Evolutionary conservation across 306 rosid species (phyloP).

Genomic region (Cyclanthera cordifolia): DNA sequence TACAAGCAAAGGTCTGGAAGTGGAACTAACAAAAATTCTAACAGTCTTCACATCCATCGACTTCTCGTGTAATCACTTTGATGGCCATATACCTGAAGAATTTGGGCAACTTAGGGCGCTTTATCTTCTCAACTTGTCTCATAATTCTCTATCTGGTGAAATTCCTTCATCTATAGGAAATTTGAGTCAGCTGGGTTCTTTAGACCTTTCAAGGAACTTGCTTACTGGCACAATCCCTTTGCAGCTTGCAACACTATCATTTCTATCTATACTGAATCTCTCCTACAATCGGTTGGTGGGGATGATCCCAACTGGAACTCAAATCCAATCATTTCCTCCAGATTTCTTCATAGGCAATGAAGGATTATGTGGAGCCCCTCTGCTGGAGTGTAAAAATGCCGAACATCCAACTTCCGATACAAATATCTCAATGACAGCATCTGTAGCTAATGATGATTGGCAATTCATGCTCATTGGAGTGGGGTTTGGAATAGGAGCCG

Average conservation of each 20-base stretch:
- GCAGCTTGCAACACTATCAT: background rate
- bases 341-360: slow-evolving; percentile 2
- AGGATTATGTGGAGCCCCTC: slow-evolving; percentile 27
- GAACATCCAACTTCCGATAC: background rate
- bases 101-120: slow-evolving; percentile 15
- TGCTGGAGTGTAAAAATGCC: background rate
- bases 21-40: slow-evolving; percentile 18
- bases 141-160: slow-evolving; percentile 10
- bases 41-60: slow-evolving; percentile 27
- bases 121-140: slow-evolving; percentile 25
- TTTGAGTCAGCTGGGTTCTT: slow-evolving; percentile 21
- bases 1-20: slow-evolving; percentile 20
- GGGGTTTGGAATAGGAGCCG: slow-evolving; percentile 83
- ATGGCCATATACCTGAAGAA: slow-evolving; percentile 17
- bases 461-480: slow-evolving; percentile 44
- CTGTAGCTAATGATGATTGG: slow-evolving; percentile 44
- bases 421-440: background rate
- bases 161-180: slow-evolving; percentile 22
- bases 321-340: slow-evolving; percentile 8
- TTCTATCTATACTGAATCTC: slow-evolving; percentile 22
- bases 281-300: slow-evolving; percentile 22
- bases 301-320: background rate
- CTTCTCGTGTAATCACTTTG: slow-evolving; percentile 19
- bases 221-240: slow-evolving; percentile 16
- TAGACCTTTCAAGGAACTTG: slow-evolving; percentile 28